phyloP scores from a whole-genome alignment of 2,329 filamentous ascomycete species.

The Aspergillus sp. region DNA sequence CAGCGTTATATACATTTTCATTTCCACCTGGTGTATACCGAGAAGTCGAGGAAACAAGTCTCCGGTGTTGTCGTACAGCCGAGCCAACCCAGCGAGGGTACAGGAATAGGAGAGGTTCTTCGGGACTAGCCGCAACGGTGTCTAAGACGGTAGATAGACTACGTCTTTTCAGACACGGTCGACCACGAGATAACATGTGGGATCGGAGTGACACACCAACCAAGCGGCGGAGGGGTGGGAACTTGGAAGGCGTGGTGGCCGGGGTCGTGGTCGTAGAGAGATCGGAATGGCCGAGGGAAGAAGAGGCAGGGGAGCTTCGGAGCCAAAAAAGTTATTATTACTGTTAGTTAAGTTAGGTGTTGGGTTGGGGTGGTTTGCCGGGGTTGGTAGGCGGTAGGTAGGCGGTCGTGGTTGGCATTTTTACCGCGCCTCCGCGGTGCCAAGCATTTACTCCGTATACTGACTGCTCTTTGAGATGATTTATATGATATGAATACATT shows the following conservation, averaged over 20 bases:
- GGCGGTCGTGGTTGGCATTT: no score
- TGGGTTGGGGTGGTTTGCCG: no score
- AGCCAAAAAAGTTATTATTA: background rate
- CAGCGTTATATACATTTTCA: background rate
- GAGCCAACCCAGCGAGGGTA: constrained; percentile 46
- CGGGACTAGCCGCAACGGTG: constrained; percentile 38
- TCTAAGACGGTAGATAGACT: constrained; percentile 39
- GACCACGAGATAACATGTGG: constrained; percentile 47
- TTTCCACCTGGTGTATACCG: background rate
- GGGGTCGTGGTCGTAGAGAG: no score
- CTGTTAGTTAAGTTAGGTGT: no score
- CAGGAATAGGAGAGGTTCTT: constrained; percentile 49
- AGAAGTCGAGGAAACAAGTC: constrained; percentile 16
- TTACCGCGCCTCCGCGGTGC: no score
- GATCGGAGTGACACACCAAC: constrained; percentile 18
- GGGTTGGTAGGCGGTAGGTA: no score
- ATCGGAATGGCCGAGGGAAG: no score
- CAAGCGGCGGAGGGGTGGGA: background rate
- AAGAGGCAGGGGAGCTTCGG: no score
- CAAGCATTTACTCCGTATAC: background rate
- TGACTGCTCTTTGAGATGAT: no score
- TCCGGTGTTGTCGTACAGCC: constrained; percentile 23
- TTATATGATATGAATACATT: no score
- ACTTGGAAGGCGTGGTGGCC: background rate
- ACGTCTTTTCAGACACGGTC: constrained; percentile 44